Percentiles rank a stretch among this genome's conserved stretches.
phyloP scores from a whole-genome alignment of 352 stramenopile genomes.

The Phytophthora vignae region DNA sequence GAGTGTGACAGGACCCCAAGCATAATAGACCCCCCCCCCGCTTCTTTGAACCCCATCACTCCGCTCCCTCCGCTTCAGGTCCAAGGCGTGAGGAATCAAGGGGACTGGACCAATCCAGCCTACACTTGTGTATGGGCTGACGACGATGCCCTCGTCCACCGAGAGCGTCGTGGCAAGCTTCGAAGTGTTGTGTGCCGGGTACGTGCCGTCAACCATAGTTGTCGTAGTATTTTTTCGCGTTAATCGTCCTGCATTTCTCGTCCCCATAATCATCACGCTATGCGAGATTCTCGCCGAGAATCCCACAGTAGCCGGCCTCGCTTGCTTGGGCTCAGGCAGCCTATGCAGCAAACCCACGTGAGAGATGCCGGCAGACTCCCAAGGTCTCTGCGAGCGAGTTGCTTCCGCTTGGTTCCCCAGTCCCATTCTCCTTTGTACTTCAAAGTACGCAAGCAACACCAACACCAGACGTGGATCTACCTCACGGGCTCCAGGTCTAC shows the following conservation, averaged over 20 bases:
- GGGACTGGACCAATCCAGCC: not conserved
- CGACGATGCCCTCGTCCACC: not conserved
- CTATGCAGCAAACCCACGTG: slow-evolving; percentile 29
- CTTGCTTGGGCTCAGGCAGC: slow-evolving; percentile 28
- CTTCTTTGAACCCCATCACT: slow-evolving; percentile 22
- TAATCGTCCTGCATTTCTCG: slow-evolving; percentile 31
- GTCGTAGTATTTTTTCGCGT: slow-evolving; percentile 14
- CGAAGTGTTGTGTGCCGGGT: not conserved
- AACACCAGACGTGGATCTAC: slow-evolving; percentile 19
- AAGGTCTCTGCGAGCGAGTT: not conserved
- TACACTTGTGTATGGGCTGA: slow-evolving; percentile 11
- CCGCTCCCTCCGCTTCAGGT: slow-evolving; percentile 6
- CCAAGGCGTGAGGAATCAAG: slow-evolving; percentile 22
- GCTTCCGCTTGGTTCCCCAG: slow-evolving; percentile 11
- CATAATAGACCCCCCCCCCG: slow-evolving; percentile 4
- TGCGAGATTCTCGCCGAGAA: not conserved
- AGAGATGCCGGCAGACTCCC: slow-evolving; percentile 24
- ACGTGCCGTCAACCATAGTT: slow-evolving; percentile 26
- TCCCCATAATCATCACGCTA: slow-evolving; percentile 3
- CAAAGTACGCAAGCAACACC: slow-evolving; percentile 30
- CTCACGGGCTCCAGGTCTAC: slow-evolving; percentile 3
- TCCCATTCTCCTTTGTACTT: slow-evolving; percentile 40
- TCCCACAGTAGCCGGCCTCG: slow-evolving; percentile 26
- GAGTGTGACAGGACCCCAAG: slow-evolving; percentile 20
- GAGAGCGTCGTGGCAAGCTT: not conserved